Conservation (phyloP, 2,329 filamentous ascomycete genomes). For the Exophiala spinifera region DNA sequence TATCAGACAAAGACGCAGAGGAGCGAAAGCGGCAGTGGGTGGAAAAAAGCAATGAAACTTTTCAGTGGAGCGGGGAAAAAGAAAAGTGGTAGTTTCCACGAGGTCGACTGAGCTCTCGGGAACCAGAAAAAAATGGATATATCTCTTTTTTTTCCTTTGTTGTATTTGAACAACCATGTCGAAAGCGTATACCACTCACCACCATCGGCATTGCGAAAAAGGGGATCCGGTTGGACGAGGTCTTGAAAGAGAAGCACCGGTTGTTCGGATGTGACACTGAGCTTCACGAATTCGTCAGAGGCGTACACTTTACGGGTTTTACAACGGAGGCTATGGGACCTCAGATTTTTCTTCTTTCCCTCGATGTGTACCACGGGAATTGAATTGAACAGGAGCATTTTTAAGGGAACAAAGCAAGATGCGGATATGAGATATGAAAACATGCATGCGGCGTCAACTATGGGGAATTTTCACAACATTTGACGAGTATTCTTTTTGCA, state of each 20-base stretch:
- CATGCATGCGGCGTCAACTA: background rate
- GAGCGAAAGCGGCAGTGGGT: slow-evolving; percentile 45
- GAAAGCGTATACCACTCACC: background rate
- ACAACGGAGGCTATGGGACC: background rate
- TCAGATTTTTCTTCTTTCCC: background rate
- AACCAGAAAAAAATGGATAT: background rate
- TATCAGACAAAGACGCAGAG: slow-evolving; percentile 41
- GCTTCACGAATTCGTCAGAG: background rate
- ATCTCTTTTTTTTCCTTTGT: background rate
- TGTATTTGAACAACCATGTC: background rate
- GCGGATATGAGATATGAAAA: background rate
- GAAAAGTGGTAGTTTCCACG: slow-evolving; percentile 25
- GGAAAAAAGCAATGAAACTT: slow-evolving; percentile 53
- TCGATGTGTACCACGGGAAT: background rate
- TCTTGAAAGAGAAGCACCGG: background rate
- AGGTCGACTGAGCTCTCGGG: slow-evolving; percentile 5
- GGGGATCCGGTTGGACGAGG: background rate
- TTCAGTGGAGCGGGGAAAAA: slow-evolving; percentile 29
- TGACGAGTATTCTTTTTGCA: no score
- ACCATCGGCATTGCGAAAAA: background rate
- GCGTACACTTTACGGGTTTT: background rate
- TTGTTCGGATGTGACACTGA: background rate
- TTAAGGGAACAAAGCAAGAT: background rate
- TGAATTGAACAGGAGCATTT: background rate
- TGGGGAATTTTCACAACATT: background rate